phyloP scores from a whole-genome alignment of 2,329 filamentous ascomycete genomes.

The Septoria linicola region DNA sequence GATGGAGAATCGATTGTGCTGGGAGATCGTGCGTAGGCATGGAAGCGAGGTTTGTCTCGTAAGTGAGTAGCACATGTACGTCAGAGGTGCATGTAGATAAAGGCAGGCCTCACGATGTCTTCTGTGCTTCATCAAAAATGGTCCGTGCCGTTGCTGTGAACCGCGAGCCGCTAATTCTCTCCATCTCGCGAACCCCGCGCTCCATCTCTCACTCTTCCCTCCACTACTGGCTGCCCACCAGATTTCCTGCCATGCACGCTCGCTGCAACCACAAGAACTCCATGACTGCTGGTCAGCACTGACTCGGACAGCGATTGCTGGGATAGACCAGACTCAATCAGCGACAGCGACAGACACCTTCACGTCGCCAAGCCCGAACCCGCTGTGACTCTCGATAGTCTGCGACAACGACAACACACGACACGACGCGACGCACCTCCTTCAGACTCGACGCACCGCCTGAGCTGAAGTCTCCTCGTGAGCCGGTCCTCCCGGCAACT shows the following conservation, averaged over 20 bases:
- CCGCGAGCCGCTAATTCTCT: too few species aligned
- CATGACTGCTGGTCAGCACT: neutral
- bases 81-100: too few species aligned
- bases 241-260: neutral
- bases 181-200: too few species aligned
- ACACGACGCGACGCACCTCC: neutral
- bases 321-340: slow-evolving; percentile 5
- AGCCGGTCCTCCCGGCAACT: slow-evolving; percentile 15
- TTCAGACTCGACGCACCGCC: neutral
- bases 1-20: too few species aligned
- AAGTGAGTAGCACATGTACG: too few species aligned
- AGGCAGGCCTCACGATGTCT: too few species aligned
- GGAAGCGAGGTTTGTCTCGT: too few species aligned
- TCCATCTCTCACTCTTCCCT: too few species aligned
- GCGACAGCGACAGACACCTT: neutral
- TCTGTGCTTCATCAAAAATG: too few species aligned
- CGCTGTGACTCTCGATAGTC: neutral
- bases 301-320: neutral
- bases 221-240: too few species aligned
- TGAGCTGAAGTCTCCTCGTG: slow-evolving; percentile 10
- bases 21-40: too few species aligned
- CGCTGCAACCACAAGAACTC: neutral
- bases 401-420: neutral
- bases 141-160: too few species aligned
- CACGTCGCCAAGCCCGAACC: neutral